These are phyloP conservation scores for Tephrocybe sp. DNA, from an alignment of 768 basidiomycete genomes.

Conservation along the genomic window DNA sequence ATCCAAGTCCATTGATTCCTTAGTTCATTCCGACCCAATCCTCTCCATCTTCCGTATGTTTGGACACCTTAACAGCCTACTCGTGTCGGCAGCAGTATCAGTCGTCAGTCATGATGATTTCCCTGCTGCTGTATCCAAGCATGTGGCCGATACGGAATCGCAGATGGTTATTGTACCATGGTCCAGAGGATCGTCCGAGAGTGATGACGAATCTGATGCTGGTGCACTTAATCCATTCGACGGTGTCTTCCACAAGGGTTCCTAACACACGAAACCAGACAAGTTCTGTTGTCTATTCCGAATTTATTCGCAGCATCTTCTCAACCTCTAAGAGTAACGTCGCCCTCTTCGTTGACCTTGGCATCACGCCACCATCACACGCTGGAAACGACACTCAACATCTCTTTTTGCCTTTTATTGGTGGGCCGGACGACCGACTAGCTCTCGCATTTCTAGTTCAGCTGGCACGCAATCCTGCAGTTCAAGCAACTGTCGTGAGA, in stretches of 20 bases:
- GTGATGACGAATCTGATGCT: conserved; percentile 22
- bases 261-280: conserved; percentile 46
- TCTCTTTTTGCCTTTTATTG: conserved; percentile 88
- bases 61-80: conserved; percentile 65
- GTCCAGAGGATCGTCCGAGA: conserved; percentile 46
- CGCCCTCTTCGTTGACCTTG: conserved; percentile 83
- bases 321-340: conserved; percentile 70
- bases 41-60: conserved; percentile 78
- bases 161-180: conserved; percentile 88
- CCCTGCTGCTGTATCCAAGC: conserved; percentile 60
- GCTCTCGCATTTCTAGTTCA: conserved; percentile 83
- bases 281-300: conserved; percentile 64
- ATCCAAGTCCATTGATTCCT: conserved; percentile 66
- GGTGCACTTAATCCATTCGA: conserved; percentile 69
- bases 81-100: conserved; percentile 69
- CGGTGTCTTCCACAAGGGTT: conserved; percentile 60
- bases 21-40: conserved; percentile 71
- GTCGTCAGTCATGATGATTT: conserved; percentile 78
- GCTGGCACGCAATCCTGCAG: conserved; percentile 57
- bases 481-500: conserved; percentile 75
- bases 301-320: conserved; percentile 86
- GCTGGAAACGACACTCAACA: conserved; percentile 43
- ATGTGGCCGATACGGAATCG: conserved; percentile 54
- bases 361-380: conserved; percentile 35
- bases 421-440: conserved; percentile 91